Evolutionary conservation across 1,139 yeast species (phyloP).

Genomic region (Sugiyamaella paludigena): DNA sequence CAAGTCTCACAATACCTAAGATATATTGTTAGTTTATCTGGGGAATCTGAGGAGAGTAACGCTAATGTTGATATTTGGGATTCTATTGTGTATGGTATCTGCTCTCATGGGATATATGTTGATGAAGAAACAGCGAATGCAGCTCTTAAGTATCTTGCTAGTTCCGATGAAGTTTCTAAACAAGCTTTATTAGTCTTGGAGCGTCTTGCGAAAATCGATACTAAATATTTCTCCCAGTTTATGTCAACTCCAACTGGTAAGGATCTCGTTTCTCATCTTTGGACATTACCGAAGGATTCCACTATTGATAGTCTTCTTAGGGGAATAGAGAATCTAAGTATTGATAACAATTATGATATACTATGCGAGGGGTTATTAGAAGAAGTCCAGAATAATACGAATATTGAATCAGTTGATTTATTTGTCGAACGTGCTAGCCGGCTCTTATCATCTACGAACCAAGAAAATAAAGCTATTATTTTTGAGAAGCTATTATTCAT

Average conservation of each 20-base stretch:
- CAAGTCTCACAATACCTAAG: slow-evolving; percentile 10
- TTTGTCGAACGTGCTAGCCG: slow-evolving; percentile 23
- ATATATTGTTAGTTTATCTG: slow-evolving; percentile 3
- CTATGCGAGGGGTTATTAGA: slow-evolving; percentile 21
- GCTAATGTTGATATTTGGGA: slow-evolving; percentile 24
- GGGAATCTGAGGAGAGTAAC: background rate
- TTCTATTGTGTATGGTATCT: slow-evolving; percentile 18
- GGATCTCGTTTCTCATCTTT: slow-evolving; percentile 21
- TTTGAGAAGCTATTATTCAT: slow-evolving; percentile 32
- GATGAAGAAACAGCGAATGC: slow-evolving; percentile 22
- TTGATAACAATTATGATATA: slow-evolving; percentile 15
- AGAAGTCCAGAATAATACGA: slow-evolving; percentile 1
- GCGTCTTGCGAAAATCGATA: slow-evolving; percentile 1
- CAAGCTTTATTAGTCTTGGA: background rate
- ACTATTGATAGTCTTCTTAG: slow-evolving; percentile 20
- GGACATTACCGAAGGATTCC: slow-evolving; percentile 21
- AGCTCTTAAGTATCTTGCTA: slow-evolving; percentile 20
- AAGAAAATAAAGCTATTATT: slow-evolving; percentile 4
- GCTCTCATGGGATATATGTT: slow-evolving; percentile 25
- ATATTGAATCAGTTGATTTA: slow-evolving; percentile 19
- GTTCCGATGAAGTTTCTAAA: background rate
- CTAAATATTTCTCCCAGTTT: slow-evolving; percentile 19
- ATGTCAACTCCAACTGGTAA: slow-evolving; percentile 22
- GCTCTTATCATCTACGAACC: slow-evolving; percentile 15
- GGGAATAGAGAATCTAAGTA: slow-evolving; percentile 20